Evolutionary conservation across 257 asterid species (phyloP).

Genomic region (Nicotiana knightiana): DNA sequence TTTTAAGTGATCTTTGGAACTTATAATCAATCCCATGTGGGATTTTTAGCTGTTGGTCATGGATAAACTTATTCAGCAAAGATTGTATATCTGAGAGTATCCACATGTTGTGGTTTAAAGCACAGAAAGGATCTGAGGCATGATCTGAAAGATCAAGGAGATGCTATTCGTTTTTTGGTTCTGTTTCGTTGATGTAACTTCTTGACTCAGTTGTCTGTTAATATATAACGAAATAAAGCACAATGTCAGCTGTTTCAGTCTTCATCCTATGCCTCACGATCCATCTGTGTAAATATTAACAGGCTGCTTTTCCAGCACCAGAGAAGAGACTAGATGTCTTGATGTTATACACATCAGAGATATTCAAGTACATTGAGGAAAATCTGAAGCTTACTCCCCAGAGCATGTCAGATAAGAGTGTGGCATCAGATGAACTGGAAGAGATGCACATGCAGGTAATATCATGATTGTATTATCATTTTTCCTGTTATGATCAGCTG

Average conservation of each 20-base stretch:
- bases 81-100: too few relatives aligned
- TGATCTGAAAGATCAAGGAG: not conserved
- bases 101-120: not conserved
- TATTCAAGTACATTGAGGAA: conserved; percentile 74
- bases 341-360: conserved; percentile 67
- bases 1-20: not conserved
- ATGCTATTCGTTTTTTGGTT: not conserved
- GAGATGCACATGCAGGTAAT: conserved; percentile 93
- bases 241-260: not conserved
- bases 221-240: not conserved
- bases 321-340: conserved; percentile 88
- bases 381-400: conserved; percentile 86
- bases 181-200: conserved; percentile 4
- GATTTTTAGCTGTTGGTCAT: too few relatives aligned
- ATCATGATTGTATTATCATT: not conserved
- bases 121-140: not conserved
- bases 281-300: conserved; percentile 20
- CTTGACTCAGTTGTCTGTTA: not conserved
- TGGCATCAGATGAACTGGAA: conserved; percentile 84
- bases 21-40: not conserved
- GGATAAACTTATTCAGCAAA: too few relatives aligned
- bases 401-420: conserved; percentile 84
- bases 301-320: conserved; percentile 86
- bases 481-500: not conserved
- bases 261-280: conserved; percentile 6